These are phyloP conservation scores for Saururus chinensis DNA, from an alignment of 164 flowering plant species.

Conservation along the genomic window DNA sequence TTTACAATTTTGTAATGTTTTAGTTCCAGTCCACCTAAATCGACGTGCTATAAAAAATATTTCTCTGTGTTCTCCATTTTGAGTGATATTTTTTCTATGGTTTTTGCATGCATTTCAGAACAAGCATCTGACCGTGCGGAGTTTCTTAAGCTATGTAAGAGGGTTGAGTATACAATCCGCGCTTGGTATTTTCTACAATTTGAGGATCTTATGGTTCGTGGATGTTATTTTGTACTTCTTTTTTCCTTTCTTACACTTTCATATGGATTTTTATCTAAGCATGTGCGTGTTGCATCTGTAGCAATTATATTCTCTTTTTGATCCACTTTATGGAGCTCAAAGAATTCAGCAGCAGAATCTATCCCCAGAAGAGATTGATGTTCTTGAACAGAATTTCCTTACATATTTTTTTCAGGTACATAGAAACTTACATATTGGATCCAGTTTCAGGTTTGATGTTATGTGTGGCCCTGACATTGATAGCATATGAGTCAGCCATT, in stretches of 20 bases:
- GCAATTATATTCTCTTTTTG: constrained; percentile 90
- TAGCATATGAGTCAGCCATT: too few species aligned
- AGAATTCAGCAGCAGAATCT: constrained; percentile 74
- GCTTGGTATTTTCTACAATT: constrained; percentile 95
- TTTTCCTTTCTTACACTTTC: neutral
- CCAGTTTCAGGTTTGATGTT: too few species aligned
- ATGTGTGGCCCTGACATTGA: too few species aligned
- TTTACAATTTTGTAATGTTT: too few species aligned
- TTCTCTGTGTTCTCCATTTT: neutral
- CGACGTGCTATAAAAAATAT: neutral
- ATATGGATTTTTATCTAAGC: neutral
- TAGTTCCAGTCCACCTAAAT: neutral
- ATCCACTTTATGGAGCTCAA: constrained; percentile 64
- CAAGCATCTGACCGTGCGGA: constrained; percentile 63
- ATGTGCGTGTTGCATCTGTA: constrained; percentile 19
- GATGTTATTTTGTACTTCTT: neutral
- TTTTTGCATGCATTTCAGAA: constrained; percentile 31
- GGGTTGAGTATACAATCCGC: constrained; percentile 83
- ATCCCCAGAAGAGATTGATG: constrained; percentile 52
- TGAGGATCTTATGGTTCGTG: constrained; percentile 86
- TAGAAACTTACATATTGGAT: neutral
- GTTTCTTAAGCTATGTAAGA: constrained; percentile 81
- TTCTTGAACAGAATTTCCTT: constrained; percentile 83
- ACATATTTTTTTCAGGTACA: constrained; percentile 64
- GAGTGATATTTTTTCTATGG: too few species aligned